Conservation (phyloP, 148 eudicot genomes). For the Diospyros kaki region DNA sequence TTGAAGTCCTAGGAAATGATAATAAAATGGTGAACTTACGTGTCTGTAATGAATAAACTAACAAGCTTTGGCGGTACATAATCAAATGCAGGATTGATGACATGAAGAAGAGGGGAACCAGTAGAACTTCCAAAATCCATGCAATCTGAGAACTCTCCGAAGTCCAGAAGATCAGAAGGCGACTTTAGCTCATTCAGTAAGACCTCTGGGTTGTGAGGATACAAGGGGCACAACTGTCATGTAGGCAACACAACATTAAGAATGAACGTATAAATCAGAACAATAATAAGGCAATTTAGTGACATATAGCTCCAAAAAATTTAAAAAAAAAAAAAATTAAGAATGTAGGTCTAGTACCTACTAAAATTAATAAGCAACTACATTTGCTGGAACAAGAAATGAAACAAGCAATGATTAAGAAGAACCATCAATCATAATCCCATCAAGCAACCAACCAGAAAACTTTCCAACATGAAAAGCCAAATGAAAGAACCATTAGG, state of each 20-base stretch:
- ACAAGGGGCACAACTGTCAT: conserved; percentile 86
- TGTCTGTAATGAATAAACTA: conserved; percentile 89
- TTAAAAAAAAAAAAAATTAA: neutral
- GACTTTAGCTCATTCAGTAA: conserved; percentile 91
- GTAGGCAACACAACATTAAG: conserved; percentile 5
- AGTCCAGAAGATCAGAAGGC: conserved; percentile 91
- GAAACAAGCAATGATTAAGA: neutral
- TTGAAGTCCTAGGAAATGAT: neutral
- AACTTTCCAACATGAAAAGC: too few species aligned
- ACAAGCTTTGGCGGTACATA: conserved; percentile 96
- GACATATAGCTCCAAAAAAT: neutral
- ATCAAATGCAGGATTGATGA: conserved; percentile 95
- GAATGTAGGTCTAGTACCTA: neutral
- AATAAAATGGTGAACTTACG: conserved; percentile 48
- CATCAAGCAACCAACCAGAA: too few species aligned
- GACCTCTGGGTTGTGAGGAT: conserved; percentile 98
- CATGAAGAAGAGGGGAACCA: conserved; percentile 89
- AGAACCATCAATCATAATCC: neutral
- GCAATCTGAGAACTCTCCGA: conserved; percentile 97
- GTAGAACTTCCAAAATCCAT: conserved; percentile 76
- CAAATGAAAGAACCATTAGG: too few species aligned
- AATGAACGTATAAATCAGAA: neutral
- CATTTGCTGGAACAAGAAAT: neutral
- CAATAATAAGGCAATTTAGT: neutral
- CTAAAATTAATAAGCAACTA: neutral